phyloP scores from a whole-genome alignment of 768 basidiomycete species.

The Tulasnella sp. region DNA sequence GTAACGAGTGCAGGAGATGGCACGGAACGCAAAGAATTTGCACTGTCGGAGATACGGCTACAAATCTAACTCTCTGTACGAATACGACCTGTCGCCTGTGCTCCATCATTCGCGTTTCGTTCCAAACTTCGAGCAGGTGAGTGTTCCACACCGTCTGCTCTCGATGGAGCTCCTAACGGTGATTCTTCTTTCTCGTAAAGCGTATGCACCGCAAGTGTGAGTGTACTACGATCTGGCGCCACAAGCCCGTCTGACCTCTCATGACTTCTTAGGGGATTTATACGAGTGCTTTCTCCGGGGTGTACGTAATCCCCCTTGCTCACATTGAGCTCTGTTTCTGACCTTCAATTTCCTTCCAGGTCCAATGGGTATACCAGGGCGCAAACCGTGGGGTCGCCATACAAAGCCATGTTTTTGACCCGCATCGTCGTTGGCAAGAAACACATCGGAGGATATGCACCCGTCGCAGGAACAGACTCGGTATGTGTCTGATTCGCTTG shows the following conservation, averaged over 20 bases:
- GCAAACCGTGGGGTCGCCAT: background rate
- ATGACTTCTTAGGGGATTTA: background rate
- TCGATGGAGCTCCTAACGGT: background rate
- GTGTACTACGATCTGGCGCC: background rate
- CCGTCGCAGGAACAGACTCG: background rate
- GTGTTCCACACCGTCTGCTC: background rate
- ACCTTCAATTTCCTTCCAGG: constrained; percentile 23
- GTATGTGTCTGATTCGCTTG: background rate
- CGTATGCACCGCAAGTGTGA: background rate
- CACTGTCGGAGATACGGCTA: background rate
- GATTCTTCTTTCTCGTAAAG: background rate
- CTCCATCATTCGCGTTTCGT: constrained; percentile 7
- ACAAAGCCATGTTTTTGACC: constrained; percentile 4
- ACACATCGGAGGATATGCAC: background rate
- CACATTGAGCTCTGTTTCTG: too few relatives aligned
- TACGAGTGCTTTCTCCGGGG: background rate
- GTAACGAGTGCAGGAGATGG: constrained; percentile 10
- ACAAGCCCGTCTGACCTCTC: constrained; percentile 17
- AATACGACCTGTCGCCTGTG: background rate
- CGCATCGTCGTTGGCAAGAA: constrained; percentile 2
- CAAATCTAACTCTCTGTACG: background rate
- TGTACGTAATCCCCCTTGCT: constrained; percentile 43
- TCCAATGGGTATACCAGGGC: background rate
- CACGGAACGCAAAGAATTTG: constrained; percentile 4
- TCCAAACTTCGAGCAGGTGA: constrained; percentile 4